A percentile compares a stretch with the other conserved stretches of the same genome.
Conservation (phyloP, 805 yeast genomes). For the Metschnikowia lunata region DNA sequence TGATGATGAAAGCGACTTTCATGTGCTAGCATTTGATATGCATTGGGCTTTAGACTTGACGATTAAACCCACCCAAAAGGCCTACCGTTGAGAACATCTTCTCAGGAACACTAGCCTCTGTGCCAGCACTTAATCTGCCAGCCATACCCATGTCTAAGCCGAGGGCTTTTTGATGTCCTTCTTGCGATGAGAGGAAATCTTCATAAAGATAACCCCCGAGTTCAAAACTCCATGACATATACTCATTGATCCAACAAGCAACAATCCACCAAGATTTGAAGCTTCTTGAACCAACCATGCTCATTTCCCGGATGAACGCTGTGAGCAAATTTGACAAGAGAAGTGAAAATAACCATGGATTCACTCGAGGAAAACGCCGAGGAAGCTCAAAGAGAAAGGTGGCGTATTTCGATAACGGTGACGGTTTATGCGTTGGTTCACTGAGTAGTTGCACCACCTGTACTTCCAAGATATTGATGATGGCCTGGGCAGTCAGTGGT, state of each 20-base stretch:
- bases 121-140: slow-evolving; percentile 4
- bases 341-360: slow-evolving; percentile 54
- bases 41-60: not conserved
- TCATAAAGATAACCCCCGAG: slow-evolving; percentile 48
- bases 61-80: slow-evolving; percentile 10
- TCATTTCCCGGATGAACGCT: slow-evolving; percentile 57
- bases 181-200: slow-evolving; percentile 18
- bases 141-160: slow-evolving; percentile 3
- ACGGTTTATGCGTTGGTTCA: slow-evolving; percentile 11
- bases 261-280: slow-evolving; percentile 76
- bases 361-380: slow-evolving; percentile 42
- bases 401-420: slow-evolving; percentile 20
- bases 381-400: slow-evolving; percentile 41
- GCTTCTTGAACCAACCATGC: slow-evolving; percentile 52
- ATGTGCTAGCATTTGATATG: too few relatives aligned
- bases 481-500: slow-evolving; percentile 24
- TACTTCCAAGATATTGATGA: slow-evolving; percentile 30
- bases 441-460: slow-evolving; percentile 33
- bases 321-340: slow-evolving; percentile 52
- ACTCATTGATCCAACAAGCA: slow-evolving; percentile 74
- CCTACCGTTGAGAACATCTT: slow-evolving; percentile 9
- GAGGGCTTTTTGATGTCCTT: not conserved
- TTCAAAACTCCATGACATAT: slow-evolving; percentile 63
- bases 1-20: too few relatives aligned
- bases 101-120: not conserved